A percentile compares a stretch with the other conserved stretches of the same genome.
phyloP scores from a whole-genome alignment of 2,329 filamentous ascomycete species.

The Aspergillus sp. region DNA sequence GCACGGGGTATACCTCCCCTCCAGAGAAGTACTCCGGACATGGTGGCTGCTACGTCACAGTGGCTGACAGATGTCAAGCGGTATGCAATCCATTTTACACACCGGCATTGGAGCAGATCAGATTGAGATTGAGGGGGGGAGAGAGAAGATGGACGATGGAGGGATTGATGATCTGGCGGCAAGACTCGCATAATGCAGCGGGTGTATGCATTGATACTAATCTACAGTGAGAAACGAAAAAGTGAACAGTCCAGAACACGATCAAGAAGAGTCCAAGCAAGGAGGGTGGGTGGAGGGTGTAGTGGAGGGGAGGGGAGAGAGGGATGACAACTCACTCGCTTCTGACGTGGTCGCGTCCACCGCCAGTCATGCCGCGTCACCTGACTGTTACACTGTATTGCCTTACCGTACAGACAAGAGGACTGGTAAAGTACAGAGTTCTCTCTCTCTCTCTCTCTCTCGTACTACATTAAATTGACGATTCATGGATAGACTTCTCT shows the following conservation, averaged over 20 bases:
- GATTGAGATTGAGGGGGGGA: no score
- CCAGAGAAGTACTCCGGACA: no score
- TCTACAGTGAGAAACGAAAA: neutral
- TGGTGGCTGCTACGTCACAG: no score
- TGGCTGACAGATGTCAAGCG: no score
- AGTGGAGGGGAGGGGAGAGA: neutral
- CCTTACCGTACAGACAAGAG: neutral
- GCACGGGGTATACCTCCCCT: no score
- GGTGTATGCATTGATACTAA: neutral
- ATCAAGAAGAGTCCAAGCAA: neutral
- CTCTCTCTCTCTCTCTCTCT: neutral
- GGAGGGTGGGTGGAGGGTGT: neutral
- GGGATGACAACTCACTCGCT: neutral
- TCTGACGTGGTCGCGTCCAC: constrained; percentile 16
- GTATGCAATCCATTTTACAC: no score
- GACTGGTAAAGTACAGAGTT: neutral
- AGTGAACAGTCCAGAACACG: no score
- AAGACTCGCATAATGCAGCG: neutral
- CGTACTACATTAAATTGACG: neutral
- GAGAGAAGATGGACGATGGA: no score
- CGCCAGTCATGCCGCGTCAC: constrained; percentile 14
- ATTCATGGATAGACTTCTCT: no score
- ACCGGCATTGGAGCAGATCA: no score
- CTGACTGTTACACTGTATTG: neutral
- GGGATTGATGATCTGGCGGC: neutral